These are phyloP conservation scores for Neoboletus subvelutipes DNA, from an alignment of 768 basidiomycete genomes.

Conservation along the genomic window DNA sequence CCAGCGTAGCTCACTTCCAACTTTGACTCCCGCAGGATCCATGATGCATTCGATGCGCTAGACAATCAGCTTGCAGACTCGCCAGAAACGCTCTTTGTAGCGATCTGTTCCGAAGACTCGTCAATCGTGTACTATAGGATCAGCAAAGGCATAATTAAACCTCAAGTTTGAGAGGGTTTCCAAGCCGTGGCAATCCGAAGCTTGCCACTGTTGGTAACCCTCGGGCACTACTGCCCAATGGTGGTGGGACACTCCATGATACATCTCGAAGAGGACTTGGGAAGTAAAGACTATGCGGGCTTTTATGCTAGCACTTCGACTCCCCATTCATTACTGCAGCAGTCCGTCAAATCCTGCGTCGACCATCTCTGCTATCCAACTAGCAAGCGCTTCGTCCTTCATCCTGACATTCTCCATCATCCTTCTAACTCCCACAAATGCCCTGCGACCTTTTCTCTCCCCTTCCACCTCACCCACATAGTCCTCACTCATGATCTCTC, in stretches of 20 bases:
- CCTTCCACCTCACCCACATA: constrained; percentile 58
- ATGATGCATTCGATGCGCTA: constrained; percentile 54
- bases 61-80: constrained; percentile 16
- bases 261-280: background rate
- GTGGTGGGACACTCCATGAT: background rate
- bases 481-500: constrained; percentile 43
- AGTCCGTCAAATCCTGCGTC: constrained; percentile 43
- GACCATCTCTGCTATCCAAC: constrained; percentile 62
- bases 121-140: constrained; percentile 86
- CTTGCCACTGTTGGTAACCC: background rate
- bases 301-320: background rate
- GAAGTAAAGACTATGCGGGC: background rate
- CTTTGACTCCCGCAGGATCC: constrained; percentile 44
- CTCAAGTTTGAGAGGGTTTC: constrained; percentile 43
- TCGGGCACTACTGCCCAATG: background rate
- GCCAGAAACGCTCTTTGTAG: constrained; percentile 58
- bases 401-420: constrained; percentile 66
- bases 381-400: constrained; percentile 58
- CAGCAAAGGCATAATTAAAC: constrained; percentile 75
- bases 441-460: constrained; percentile 66
- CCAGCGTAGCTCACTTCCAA: background rate
- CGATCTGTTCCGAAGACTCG: constrained; percentile 73
- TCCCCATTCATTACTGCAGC: constrained; percentile 17
- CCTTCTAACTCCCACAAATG: constrained; percentile 60
- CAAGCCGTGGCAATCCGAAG: background rate